Percentiles rank a stretch among this genome's conserved stretches.
Evolutionary conservation across 1,139 yeast genomes (phyloP).

Genomic region (Candida sp.): DNA sequence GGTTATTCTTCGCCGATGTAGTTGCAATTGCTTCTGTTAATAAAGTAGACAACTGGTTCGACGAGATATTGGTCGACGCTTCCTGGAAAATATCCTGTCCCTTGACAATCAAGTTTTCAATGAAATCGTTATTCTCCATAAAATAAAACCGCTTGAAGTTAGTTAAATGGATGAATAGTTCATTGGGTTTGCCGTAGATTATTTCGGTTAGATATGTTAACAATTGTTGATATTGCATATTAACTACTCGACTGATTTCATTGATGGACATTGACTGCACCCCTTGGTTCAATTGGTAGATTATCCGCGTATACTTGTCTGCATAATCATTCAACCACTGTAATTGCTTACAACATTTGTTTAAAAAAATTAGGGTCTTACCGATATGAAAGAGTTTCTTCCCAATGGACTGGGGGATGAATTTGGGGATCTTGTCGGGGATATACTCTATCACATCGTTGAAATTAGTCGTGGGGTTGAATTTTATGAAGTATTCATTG

Average conservation of each 20-base stretch:
- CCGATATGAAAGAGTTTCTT: constrained; percentile 72
- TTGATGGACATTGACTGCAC: constrained; percentile 28
- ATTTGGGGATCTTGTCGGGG: constrained; percentile 54
- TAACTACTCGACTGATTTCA: constrained; percentile 31
- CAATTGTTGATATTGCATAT: constrained; percentile 55
- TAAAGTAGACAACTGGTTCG: constrained; percentile 64
- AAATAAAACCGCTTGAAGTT: constrained; percentile 67
- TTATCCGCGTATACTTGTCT: constrained; percentile 30
- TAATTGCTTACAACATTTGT: constrained; percentile 52
- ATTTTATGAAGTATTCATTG: constrained; percentile 68
- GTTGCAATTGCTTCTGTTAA: constrained; percentile 63
- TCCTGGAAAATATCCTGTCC: constrained; percentile 55
- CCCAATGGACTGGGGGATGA: constrained; percentile 43
- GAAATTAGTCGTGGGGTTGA: constrained; percentile 27
- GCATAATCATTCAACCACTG: constrained; percentile 37
- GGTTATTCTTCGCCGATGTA: constrained; percentile 54
- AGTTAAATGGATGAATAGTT: constrained; percentile 50
- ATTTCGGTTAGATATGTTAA: constrained; percentile 50
- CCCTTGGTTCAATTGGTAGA: constrained; percentile 22
- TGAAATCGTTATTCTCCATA: constrained; percentile 76
- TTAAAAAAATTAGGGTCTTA: constrained; percentile 66
- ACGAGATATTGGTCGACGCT: constrained; percentile 60
- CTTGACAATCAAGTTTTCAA: constrained; percentile 57
- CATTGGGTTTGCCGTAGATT: constrained; percentile 46
- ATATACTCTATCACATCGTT: constrained; percentile 33